phyloP scores from a whole-genome alignment of 2,329 filamentous ascomycete genomes.

The Ophiostoma ips region DNA sequence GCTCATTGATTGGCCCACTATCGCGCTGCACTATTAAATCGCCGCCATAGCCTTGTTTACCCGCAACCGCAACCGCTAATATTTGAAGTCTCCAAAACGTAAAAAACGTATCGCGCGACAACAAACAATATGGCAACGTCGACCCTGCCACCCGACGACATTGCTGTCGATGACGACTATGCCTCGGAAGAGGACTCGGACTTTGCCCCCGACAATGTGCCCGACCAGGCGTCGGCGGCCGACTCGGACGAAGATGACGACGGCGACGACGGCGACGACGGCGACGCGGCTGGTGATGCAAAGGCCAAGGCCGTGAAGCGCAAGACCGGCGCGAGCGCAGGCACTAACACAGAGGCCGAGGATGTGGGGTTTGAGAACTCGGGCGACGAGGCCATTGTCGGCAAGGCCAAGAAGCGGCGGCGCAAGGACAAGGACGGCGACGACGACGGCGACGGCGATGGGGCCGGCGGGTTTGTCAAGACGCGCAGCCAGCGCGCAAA shows the following conservation, averaged over 20 bases:
- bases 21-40: no score
- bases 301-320: neutral
- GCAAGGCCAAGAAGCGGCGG: slow-evolving; percentile 41
- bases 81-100: no score
- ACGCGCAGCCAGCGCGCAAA: slow-evolving; percentile 55
- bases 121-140: neutral
- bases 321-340: neutral
- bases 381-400: slow-evolving; percentile 58
- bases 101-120: no score
- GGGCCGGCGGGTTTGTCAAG: slow-evolving; percentile 53
- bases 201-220: slow-evolving; percentile 46
- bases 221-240: slow-evolving; percentile 27
- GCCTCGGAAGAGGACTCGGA: slow-evolving; percentile 61
- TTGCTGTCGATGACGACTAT: slow-evolving; percentile 38
- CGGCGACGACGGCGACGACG: slow-evolving; percentile 13
- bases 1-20: no score
- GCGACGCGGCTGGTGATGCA: neutral
- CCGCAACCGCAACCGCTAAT: no score
- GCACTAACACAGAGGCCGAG: slow-evolving; percentile 12
- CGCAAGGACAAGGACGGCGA: slow-evolving; percentile 34
- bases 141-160: neutral
- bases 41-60: no score
- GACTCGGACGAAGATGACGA: slow-evolving; percentile 37
- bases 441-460: slow-evolving; percentile 42
- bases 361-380: slow-evolving; percentile 49